Base-by-base conservation (phyloP, 2,329 filamentous ascomycete genomes). In the Aspergillus versicolor region DNA sequence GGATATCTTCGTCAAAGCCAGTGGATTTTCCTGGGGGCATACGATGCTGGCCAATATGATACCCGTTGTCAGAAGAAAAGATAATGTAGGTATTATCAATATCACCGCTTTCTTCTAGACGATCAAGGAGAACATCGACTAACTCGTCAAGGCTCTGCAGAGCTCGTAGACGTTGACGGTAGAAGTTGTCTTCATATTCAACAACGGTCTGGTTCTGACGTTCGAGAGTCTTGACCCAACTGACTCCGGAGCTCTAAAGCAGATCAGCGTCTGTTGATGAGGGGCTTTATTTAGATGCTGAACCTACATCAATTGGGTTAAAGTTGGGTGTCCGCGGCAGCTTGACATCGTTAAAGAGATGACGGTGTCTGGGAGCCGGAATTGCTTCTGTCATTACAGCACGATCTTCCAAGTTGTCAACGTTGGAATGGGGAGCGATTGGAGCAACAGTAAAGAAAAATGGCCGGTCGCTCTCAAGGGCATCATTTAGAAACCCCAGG, bases 381-480 rank as follows among this genome's bases (percentile, higher is more conserved):
- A 90, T 0, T 88, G 75, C 62, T 84, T 68, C 40, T 79, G 47
- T 40, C 37, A 37, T 13, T 37, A 52, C 13, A 56, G 56, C 11
- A 45, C 52, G 4, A 38, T 56, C 45, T 27, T 9, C 24, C 24
- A 27, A 8, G 38, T 55, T 46, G 8, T 43, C 21, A 24, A 22
- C 19, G 24, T 86, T 84, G 21, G 81, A 81, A 64, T 91, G 88
- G 0, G 88, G 88, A 0, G 84, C 87, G 5, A 87, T 80, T 0
- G 88, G 88, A 0, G 88, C 84, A 6, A 89, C 77, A 0, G 80
- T 81, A 4, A 91, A 68, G 66, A 91, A 90, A 71, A 90, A 91
- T 0, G 88, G 88, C n/a, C 80, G 77, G 0, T 77, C 30, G 0
- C 77, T 74, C 0, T 74, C 67, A 3, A 86, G 74, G 0, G 84